These are phyloP conservation scores for Cutaneotrichosporon arboriforme DNA, from an alignment of 1,284 basidiomycete species.

Conservation along the genomic window DNA sequence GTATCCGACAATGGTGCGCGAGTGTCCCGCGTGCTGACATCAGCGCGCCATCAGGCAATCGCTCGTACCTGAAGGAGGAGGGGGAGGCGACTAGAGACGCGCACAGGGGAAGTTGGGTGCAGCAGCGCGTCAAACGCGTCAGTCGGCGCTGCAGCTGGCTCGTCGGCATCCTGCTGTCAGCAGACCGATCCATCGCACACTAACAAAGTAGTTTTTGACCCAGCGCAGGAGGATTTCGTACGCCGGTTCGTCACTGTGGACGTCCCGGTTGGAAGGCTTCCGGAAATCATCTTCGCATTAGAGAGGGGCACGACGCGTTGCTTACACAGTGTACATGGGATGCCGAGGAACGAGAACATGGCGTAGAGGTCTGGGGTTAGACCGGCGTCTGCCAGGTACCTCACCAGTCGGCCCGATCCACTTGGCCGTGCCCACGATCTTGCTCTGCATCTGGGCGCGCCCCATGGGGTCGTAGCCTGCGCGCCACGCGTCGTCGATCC, in stretches of 20 bases:
- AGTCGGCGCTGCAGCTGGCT: not conserved
- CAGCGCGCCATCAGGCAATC: slow-evolving; percentile 1
- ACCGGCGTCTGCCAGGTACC: slow-evolving; percentile 16
- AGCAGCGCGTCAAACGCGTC: slow-evolving; percentile 29
- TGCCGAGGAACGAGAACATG: slow-evolving; percentile 51
- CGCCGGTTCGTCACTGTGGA: slow-evolving; percentile 15
- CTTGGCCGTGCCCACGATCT: slow-evolving; percentile 60
- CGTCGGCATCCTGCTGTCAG: slow-evolving; percentile 8
- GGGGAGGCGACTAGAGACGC: slow-evolving; percentile 62
- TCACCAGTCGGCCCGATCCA: slow-evolving; percentile 75
- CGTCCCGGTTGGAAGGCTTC: slow-evolving; percentile 23
- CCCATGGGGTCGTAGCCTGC: slow-evolving; percentile 68
- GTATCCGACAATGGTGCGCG: slow-evolving; percentile 75
- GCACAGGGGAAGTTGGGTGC: slow-evolving; percentile 38
- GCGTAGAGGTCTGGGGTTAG: slow-evolving; percentile 48
- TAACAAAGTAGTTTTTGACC: slow-evolving; percentile 43
- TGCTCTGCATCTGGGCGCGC: slow-evolving; percentile 55
- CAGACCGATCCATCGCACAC: not conserved
- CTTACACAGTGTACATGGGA: slow-evolving; percentile 54
- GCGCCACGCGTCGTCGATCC: slow-evolving; percentile 75
- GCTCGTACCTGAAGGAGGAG: slow-evolving; percentile 57
- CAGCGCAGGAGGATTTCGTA: slow-evolving; percentile 32
- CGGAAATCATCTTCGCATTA: slow-evolving; percentile 40
- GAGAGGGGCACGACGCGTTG: not conserved
- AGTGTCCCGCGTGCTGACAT: slow-evolving; percentile 69